A percentile compares a stretch with the other conserved stretches of the same genome.
phyloP scores from a whole-genome alignment of 1,139 yeast species.

The Insectozyma bohioensis region DNA sequence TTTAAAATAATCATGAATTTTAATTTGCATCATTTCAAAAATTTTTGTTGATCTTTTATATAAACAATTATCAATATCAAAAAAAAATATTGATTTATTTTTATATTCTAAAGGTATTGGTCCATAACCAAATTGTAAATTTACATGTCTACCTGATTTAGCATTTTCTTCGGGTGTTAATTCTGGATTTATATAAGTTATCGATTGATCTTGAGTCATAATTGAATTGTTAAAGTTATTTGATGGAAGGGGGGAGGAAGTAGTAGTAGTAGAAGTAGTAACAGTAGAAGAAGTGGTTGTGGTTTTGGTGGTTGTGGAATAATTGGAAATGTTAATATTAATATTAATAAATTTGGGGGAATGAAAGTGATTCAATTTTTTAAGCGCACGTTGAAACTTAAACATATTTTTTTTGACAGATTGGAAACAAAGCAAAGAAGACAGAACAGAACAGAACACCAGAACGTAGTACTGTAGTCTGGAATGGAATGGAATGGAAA shows the following conservation, averaged over 20 bases:
- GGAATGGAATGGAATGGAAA: no score
- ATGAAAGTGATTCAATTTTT: no score
- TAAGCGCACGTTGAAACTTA: no score
- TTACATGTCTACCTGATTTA: slow-evolving; percentile 35
- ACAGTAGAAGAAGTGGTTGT: no score
- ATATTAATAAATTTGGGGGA: no score
- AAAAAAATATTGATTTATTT: slow-evolving; percentile 62
- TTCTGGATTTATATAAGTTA: slow-evolving; percentile 26
- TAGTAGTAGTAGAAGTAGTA: not conserved
- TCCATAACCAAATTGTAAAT: slow-evolving; percentile 46
- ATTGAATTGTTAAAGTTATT: no score
- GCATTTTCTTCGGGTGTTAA: slow-evolving; percentile 15
- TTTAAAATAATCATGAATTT: slow-evolving; percentile 80
- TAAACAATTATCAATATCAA: slow-evolving; percentile 90
- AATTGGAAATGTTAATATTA: no score
- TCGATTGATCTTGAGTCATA: slow-evolving; percentile 8
- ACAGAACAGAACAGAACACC: no score
- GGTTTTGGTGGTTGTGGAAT: not conserved
- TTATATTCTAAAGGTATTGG: slow-evolving; percentile 35
- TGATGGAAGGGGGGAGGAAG: not conserved
- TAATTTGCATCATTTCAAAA: slow-evolving; percentile 84
- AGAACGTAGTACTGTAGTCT: no score
- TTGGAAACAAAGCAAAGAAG: no score
- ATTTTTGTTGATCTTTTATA: slow-evolving; percentile 73
- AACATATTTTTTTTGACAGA: no score